phyloP scores from a whole-genome alignment of 148 eudicot species.

The Spergularia marina region DNA sequence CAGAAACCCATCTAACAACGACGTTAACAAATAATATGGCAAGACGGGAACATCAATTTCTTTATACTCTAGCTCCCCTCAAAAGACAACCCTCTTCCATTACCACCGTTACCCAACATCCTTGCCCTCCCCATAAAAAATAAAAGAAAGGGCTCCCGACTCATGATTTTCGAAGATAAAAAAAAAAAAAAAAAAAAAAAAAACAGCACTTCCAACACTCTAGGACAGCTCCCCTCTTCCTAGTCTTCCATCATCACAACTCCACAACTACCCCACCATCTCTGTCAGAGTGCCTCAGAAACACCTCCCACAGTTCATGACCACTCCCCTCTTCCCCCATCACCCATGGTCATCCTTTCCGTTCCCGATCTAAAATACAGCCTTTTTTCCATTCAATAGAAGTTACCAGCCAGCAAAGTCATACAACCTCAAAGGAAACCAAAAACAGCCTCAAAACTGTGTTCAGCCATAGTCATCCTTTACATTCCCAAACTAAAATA shows the following conservation, averaged over 20 bases:
- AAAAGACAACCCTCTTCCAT: neutral
- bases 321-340: neutral
- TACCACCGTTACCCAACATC: too few relatives aligned
- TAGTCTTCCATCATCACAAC: too few relatives aligned
- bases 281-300: too few relatives aligned
- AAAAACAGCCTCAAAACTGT: neutral
- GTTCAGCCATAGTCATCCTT: neutral
- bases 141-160: too few relatives aligned
- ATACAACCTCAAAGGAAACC: neutral
- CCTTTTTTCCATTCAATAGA: neutral
- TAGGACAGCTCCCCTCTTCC: too few relatives aligned
- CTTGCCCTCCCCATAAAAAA: too few relatives aligned
- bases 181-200: too few relatives aligned
- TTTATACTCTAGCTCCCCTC: neutral
- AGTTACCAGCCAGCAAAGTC: neutral
- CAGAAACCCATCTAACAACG: too few relatives aligned
- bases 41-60: neutral
- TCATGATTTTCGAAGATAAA: too few relatives aligned
- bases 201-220: too few relatives aligned
- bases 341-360: neutral
- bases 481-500: neutral
- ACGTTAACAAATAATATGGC: too few relatives aligned
- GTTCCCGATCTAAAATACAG: neutral
- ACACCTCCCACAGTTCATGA: neutral
- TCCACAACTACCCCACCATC: too few relatives aligned